Conservation (phyloP, 2,329 filamentous ascomycete genomes). For the Pyrenophora teres region DNA sequence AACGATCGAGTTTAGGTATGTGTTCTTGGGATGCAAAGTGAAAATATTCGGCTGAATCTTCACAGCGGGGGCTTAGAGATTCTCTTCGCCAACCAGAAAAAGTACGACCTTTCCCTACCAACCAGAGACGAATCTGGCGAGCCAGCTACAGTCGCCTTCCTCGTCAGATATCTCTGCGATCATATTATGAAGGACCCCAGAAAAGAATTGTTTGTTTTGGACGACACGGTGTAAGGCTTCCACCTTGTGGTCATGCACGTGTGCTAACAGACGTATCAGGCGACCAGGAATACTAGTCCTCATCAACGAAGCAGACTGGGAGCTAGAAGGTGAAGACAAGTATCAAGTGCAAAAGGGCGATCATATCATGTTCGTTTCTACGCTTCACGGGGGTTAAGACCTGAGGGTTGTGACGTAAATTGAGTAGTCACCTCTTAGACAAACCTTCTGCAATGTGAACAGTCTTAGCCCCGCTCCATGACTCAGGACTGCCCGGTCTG, state of each 20-base stretch:
- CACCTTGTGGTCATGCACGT: too few species aligned
- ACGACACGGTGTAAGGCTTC: constrained; percentile 76
- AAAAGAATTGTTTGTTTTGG: constrained; percentile 87
- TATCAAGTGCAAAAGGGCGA: constrained; percentile 84
- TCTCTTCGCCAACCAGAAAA: constrained; percentile 83
- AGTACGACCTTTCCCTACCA: constrained; percentile 72
- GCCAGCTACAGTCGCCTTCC: constrained; percentile 70
- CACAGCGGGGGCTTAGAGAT: constrained; percentile 85
- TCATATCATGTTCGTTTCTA: constrained; percentile 94
- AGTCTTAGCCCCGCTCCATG: too few species aligned
- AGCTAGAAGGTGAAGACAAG: constrained; percentile 90
- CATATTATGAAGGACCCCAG: constrained; percentile 82
- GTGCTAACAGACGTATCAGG: constrained; percentile 54
- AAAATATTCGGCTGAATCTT: constrained; percentile 11
- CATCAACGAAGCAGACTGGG: constrained; percentile 98
- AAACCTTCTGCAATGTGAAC: background rate
- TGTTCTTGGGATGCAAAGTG: constrained; percentile 45
- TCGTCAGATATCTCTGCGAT: constrained; percentile 79
- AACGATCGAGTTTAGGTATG: constrained; percentile 72
- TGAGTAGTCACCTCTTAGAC: background rate
- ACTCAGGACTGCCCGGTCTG: too few species aligned
- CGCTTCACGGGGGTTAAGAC: constrained; percentile 81
- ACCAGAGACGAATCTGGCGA: constrained; percentile 62
- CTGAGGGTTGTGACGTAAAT: too few species aligned
- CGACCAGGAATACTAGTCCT: constrained; percentile 94